These are phyloP conservation scores for Bombardia bombarda DNA, from an alignment of 495 filamentous ascomycete genomes.

Conservation along the genomic window DNA sequence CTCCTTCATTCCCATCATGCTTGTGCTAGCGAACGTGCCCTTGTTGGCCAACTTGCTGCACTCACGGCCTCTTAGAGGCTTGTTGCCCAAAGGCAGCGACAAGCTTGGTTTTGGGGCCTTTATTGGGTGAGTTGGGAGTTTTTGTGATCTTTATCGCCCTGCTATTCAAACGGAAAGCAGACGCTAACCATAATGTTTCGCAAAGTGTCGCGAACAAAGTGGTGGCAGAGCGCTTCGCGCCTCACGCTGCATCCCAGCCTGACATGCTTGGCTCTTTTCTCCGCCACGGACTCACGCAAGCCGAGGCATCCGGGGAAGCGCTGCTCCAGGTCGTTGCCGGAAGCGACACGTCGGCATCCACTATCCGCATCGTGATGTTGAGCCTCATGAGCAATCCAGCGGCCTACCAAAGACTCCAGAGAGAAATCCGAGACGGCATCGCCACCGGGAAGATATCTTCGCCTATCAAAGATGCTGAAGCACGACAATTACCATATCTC, in stretches of 20 bases:
- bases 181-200: too few species aligned
- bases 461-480: conserved; percentile 31
- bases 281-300: conserved; percentile 18
- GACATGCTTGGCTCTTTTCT: conserved; percentile 35
- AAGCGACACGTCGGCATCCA: conserved; percentile 54
- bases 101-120: conserved; percentile 42
- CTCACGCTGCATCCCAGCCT: conserved; percentile 13
- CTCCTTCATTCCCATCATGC: conserved; percentile 38
- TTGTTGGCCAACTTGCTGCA: conserved; percentile 43
- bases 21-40: conserved; percentile 28
- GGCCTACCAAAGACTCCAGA: conserved; percentile 45
- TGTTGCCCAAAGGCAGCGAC: conserved; percentile 50
- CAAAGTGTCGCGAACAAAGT: conserved; percentile 18
- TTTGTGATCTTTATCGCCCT: too few species aligned
- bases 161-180: neutral
- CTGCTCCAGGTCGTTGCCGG: conserved; percentile 47
- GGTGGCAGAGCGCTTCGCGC: conserved; percentile 26
- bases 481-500: conserved; percentile 33
- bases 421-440: conserved; percentile 44
- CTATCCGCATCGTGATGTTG: conserved; percentile 44
- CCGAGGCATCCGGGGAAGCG: conserved; percentile 27
- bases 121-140: conserved; percentile 28
- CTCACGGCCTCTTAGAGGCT: conserved; percentile 44
- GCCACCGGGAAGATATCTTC: conserved; percentile 24
- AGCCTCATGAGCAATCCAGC: conserved; percentile 37